Evolutionary conservation across 176 grass and related monocot genomes (phyloP).

Genomic region (Lolium perenne): DNA sequence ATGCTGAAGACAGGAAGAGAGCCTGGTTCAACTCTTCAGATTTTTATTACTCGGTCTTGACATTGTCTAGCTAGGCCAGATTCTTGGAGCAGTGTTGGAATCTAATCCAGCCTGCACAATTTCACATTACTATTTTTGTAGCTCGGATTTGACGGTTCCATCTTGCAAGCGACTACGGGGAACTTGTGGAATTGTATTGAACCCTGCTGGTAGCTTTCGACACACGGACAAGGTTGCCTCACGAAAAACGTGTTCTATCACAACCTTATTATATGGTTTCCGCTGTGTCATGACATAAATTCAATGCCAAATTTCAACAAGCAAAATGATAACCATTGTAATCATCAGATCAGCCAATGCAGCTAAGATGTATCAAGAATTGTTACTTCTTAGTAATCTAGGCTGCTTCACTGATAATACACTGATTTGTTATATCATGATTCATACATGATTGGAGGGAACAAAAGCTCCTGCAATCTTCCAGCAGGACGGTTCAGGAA

Average conservation of each 20-base stretch:
- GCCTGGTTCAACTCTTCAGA: neutral
- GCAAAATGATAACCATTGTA: neutral
- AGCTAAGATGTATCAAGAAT: neutral
- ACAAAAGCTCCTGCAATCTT: conserved; percentile 13
- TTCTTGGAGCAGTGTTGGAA: neutral
- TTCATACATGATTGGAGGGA: conserved; percentile 20
- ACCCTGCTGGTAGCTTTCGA: neutral
- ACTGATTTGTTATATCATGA: conserved; percentile 28
- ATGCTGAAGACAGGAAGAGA: neutral
- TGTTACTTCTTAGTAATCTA: neutral
- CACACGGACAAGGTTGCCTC: too few relatives aligned
- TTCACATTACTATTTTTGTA: neutral
- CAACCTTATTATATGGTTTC: neutral
- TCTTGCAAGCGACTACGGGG: neutral
- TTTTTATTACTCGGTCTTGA: neutral
- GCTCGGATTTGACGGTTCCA: neutral
- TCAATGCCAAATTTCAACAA: neutral
- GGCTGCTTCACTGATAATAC: neutral
- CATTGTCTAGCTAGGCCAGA: conserved; percentile 1
- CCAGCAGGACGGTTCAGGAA: neutral
- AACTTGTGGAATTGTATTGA: neutral
- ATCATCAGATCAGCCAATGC: neutral
- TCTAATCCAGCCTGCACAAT: conserved; percentile 1
- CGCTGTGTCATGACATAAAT: neutral
- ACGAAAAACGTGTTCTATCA: neutral